Evolutionary conservation across 2,329 filamentous ascomycete species (phyloP).

Genomic region (Aspergillus jensenii): DNA sequence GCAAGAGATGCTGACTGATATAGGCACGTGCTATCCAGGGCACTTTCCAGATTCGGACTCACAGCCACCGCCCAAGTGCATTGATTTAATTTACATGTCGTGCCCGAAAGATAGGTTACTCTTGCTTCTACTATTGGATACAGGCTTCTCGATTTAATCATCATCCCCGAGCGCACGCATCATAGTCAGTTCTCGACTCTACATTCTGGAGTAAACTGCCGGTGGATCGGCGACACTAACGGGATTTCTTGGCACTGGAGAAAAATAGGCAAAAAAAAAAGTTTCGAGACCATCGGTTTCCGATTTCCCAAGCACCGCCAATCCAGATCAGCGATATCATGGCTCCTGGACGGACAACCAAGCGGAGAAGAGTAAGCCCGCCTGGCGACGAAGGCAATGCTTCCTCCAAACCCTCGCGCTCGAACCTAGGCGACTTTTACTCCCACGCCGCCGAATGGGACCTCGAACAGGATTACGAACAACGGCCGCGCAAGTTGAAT

Average conservation of each 20-base stretch:
- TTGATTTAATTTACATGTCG: background rate
- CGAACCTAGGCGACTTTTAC: conserved; percentile 57
- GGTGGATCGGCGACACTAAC: conserved; percentile 23
- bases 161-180: background rate
- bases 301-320: background rate
- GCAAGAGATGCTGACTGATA: conserved; percentile 16
- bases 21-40: conserved; percentile 15
- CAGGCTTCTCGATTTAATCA: background rate
- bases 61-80: background rate
- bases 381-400: conserved; percentile 37
- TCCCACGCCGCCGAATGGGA: conserved; percentile 80
- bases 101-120: background rate
- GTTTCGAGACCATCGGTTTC: conserved; percentile 12
- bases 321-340: conserved; percentile 29
- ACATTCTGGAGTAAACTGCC: conserved; percentile 8
- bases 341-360: conserved; percentile 48
- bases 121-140: background rate
- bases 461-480: conserved; percentile 88
- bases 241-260: conserved; percentile 28
- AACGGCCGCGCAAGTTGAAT: conserved; percentile 70
- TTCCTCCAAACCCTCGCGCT: conserved; percentile 32
- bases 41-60: background rate
- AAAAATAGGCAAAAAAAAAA: conserved; percentile 26
- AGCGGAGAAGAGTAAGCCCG: conserved; percentile 53
- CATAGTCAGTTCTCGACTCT: background rate